Evolutionary conservation across 306 rosid genomes (phyloP).

Genomic region (Quercus variabilis): DNA sequence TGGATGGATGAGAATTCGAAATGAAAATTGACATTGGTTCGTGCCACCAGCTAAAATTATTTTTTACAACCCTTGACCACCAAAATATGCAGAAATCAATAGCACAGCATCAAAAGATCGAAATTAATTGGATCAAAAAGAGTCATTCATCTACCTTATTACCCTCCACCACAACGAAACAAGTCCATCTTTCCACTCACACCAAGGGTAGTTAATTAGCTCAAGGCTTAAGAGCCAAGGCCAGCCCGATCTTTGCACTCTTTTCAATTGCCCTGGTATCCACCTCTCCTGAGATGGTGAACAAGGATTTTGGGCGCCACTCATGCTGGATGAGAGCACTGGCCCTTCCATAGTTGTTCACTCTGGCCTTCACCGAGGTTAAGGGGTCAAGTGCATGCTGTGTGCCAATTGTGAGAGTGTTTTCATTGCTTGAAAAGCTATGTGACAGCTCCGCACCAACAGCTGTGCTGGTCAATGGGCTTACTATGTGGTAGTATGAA

Average conservation of each 20-base stretch:
- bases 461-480: slow-evolving; percentile 79
- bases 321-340: slow-evolving; percentile 86
- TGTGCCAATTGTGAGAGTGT: slow-evolving; percentile 72
- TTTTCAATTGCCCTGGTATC: slow-evolving; percentile 77
- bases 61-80: slow-evolving; percentile 58
- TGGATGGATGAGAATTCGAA: neutral
- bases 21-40: slow-evolving; percentile 30
- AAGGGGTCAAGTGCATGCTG: slow-evolving; percentile 85
- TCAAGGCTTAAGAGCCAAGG: slow-evolving; percentile 82
- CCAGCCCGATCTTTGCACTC: slow-evolving; percentile 92
- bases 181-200: slow-evolving; percentile 16
- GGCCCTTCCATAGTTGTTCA: slow-evolving; percentile 78
- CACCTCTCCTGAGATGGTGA: slow-evolving; percentile 86
- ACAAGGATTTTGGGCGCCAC: slow-evolving; percentile 73
- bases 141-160: slow-evolving; percentile 32
- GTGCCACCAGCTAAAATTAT: slow-evolving; percentile 42
- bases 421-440: slow-evolving; percentile 70
- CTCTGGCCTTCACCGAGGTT: slow-evolving; percentile 78
- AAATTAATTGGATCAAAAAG: slow-evolving; percentile 35
- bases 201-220: neutral
- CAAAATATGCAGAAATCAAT: slow-evolving; percentile 42
- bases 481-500: slow-evolving; percentile 73
- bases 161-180: slow-evolving; percentile 18
- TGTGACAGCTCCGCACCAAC: slow-evolving; percentile 92
- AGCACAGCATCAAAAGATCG: slow-evolving; percentile 29